These are phyloP conservation scores for Sphaceloma murrayae DNA, from an alignment of 2,329 filamentous ascomycete species.

Conservation along the genomic window DNA sequence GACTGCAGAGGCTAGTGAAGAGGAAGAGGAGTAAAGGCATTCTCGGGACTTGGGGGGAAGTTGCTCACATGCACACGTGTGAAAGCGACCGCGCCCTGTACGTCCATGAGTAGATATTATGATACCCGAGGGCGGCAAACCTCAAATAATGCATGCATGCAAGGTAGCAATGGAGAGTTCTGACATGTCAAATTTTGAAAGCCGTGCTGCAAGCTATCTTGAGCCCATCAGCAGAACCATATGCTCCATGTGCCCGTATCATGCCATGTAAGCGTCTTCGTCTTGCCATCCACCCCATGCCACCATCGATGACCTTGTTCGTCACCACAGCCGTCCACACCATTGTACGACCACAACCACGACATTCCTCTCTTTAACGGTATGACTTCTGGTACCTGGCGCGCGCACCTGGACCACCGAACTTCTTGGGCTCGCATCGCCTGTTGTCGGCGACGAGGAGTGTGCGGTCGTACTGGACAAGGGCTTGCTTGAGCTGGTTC, in stretches of 20 bases:
- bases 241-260: slow-evolving; percentile 16
- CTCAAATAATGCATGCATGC: slow-evolving; percentile 6
- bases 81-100: neutral
- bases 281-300: neutral
- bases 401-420: slow-evolving; percentile 85
- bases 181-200: slow-evolving; percentile 17
- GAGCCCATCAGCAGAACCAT: slow-evolving; percentile 16
- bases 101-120: neutral
- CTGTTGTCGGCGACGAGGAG: slow-evolving; percentile 98
- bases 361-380: slow-evolving; percentile 57
- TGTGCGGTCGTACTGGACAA: slow-evolving; percentile 92
- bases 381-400: slow-evolving; percentile 98
- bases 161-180: neutral
- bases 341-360: slow-evolving; percentile 16
- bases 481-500: slow-evolving; percentile 96
- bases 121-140: slow-evolving; percentile 13
- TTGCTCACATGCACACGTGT: too few species aligned
- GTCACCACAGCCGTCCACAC: slow-evolving; percentile 3
- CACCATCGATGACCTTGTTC: slow-evolving; percentile 11
- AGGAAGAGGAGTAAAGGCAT: slow-evolving; percentile 6
- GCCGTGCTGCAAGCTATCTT: slow-evolving; percentile 16
- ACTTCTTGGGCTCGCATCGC: slow-evolving; percentile 99
- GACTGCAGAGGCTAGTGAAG: slow-evolving; percentile 19
- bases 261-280: slow-evolving; percentile 7
- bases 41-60: too few species aligned